Evolutionary conservation across 352 stramenopile genomes (phyloP).

Genomic region (Pythium aristosporum): DNA sequence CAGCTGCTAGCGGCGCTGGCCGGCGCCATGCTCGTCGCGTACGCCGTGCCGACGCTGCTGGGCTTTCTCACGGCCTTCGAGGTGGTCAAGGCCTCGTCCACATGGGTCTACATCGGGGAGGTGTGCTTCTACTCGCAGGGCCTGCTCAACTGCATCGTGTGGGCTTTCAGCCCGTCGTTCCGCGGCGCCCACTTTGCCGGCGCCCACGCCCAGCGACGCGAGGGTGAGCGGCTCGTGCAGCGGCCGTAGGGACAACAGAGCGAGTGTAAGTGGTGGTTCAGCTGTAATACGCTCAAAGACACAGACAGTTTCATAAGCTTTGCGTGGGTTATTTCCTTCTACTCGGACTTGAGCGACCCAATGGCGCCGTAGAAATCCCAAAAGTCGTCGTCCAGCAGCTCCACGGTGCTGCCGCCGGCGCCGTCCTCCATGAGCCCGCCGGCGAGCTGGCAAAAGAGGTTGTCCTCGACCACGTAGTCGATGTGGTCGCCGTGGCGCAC

Average conservation of each 20-base stretch:
- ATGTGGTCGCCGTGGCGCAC: conserved; percentile 81
- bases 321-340: not conserved
- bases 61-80: conserved; percentile 23
- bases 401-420: conserved; percentile 39
- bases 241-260: conserved; percentile 2
- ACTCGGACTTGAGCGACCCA: conserved; percentile 50
- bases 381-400: conserved; percentile 78
- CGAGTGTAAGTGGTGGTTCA: not conserved
- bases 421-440: conserved; percentile 42
- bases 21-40: conserved; percentile 16
- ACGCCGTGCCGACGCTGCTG: conserved; percentile 24
- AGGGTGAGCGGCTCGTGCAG: conserved; percentile 23
- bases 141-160: conserved; percentile 30
- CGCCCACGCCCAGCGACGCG: conserved; percentile 7
- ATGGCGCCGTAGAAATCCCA: conserved; percentile 82
- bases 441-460: conserved; percentile 68
- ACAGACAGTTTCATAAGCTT: not conserved
- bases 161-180: conserved; percentile 32
- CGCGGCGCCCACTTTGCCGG: conserved; percentile 19
- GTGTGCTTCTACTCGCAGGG: conserved; percentile 42
- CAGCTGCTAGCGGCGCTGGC: conserved; percentile 13
- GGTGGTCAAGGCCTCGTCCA: conserved; percentile 16
- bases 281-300: not conserved
- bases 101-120: conserved; percentile 34
- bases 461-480: conserved; percentile 83